Percentiles rank a stretch among this genome's conserved stretches.
These are phyloP conservation scores for Cladophialophora psammophila DNA, from an alignment of 2,329 filamentous ascomycete genomes.

Conservation along the genomic window DNA sequence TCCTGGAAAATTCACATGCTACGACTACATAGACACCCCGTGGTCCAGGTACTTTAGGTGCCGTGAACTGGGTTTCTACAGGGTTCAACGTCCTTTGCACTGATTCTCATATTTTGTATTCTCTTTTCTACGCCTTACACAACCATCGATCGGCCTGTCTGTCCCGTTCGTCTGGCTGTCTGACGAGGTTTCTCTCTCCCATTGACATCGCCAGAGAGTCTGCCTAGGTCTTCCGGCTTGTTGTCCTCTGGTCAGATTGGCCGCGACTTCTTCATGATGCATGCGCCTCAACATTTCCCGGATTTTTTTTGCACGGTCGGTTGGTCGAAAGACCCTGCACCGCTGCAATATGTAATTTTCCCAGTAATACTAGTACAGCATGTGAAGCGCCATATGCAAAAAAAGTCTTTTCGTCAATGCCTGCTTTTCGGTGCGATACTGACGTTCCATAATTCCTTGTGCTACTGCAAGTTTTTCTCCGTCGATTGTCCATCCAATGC, in stretches of 20 bases:
- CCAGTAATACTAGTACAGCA: constrained; percentile 6
- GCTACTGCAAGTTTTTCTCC: background rate
- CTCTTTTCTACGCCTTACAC: too few species aligned
- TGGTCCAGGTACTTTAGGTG: too few species aligned
- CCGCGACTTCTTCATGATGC: background rate
- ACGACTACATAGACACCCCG: too few species aligned
- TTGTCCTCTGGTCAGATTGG: too few species aligned
- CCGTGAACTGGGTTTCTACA: too few species aligned
- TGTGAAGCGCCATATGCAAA: constrained; percentile 9
- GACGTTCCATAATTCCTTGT: background rate
- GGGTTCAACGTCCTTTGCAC: too few species aligned
- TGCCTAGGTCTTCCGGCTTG: too few species aligned
- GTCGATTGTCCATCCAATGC: constrained; percentile 3
- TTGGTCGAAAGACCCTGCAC: background rate
- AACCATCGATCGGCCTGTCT: background rate
- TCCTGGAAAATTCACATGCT: too few species aligned
- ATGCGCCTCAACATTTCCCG: background rate
- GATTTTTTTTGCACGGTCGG: background rate
- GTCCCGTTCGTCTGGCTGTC: background rate
- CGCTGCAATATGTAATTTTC: background rate
- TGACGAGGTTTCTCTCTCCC: background rate
- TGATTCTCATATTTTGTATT: too few species aligned
- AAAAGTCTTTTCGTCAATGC: background rate
- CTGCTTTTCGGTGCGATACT: background rate
- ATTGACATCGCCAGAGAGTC: background rate